phyloP scores from a whole-genome alignment of 2,329 filamentous ascomycete genomes.

The Arthrobotrys megalospora region DNA sequence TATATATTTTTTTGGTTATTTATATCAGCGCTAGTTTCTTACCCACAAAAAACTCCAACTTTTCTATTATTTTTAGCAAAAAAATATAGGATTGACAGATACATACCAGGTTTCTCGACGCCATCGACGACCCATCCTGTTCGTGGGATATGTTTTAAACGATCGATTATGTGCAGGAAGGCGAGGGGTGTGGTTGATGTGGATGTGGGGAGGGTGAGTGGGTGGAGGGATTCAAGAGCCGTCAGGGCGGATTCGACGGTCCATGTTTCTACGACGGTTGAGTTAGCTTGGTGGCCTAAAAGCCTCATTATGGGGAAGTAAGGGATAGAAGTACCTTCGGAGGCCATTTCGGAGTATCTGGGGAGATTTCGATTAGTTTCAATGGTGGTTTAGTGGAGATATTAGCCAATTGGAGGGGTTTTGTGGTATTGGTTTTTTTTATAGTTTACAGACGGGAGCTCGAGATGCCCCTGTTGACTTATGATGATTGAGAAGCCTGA shows the following conservation, averaged over 20 bases:
- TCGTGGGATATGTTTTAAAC: conserved; percentile 54
- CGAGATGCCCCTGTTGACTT: no score
- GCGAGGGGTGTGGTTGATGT: conserved; percentile 42
- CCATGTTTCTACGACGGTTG: conserved; percentile 23
- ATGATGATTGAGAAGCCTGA: no score
- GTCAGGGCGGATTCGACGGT: conserved; percentile 48
- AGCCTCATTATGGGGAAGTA: not conserved
- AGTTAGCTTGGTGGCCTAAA: no score
- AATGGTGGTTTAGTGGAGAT: not conserved
- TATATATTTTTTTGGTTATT: conserved; percentile 11
- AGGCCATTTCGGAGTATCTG: not conserved
- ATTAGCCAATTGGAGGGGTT: not conserved
- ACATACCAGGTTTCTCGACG: conserved; percentile 53
- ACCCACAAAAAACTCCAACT: not conserved
- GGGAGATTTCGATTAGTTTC: not conserved
- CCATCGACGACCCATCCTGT: conserved; percentile 53
- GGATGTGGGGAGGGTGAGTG: conserved; percentile 26
- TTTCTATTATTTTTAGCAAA: not conserved
- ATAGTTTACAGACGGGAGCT: no score
- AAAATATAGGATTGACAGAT: not conserved
- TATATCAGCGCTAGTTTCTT: not conserved
- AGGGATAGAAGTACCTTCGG: conserved; percentile 4
- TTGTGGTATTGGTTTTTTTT: no score
- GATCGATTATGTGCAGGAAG: conserved; percentile 54
- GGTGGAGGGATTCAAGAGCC: conserved; percentile 32